A percentile compares a stretch with the other conserved stretches of the same genome.
Evolutionary conservation across 495 filamentous ascomycete genomes (phyloP).

Genomic region (Penicillium silybi): DNA sequence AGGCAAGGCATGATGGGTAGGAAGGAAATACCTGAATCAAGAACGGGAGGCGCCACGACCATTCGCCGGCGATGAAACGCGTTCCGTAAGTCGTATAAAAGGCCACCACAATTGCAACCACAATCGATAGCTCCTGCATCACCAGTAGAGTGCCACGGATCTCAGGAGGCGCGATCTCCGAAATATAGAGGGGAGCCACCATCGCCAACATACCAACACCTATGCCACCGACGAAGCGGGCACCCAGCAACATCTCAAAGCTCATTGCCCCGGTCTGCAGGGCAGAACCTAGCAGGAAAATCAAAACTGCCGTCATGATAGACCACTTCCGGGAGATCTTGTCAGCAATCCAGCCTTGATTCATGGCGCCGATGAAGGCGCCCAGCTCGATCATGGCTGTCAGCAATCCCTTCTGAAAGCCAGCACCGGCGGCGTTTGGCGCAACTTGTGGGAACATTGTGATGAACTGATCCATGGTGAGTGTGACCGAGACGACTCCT

Average conservation of each 20-base stretch:
- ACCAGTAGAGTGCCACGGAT: constrained; percentile 71
- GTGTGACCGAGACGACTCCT: constrained; percentile 48
- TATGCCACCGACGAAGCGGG: constrained; percentile 63
- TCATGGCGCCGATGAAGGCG: constrained; percentile 49
- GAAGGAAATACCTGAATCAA: constrained; percentile 41
- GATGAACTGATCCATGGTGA: constrained; percentile 53
- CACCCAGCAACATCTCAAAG: constrained; percentile 59
- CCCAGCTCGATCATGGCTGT: constrained; percentile 58
- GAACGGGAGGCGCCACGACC: constrained; percentile 22
- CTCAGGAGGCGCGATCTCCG: constrained; percentile 72
- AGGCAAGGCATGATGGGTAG: constrained; percentile 58
- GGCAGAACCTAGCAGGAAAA: constrained; percentile 49
- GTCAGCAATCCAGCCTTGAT: constrained; percentile 54
- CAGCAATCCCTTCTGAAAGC: constrained; percentile 53
- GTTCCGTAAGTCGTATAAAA: constrained; percentile 58
- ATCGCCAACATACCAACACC: constrained; percentile 70
- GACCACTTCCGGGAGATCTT: constrained; percentile 52
- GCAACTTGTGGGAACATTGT: constrained; percentile 40
- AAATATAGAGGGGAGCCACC: constrained; percentile 69
- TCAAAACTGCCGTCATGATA: constrained; percentile 46
- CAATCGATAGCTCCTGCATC: constrained; percentile 71
- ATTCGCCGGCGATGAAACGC: constrained; percentile 40
- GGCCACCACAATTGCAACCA: constrained; percentile 5
- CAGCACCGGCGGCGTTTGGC: constrained; percentile 34
- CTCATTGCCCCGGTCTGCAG: constrained; percentile 50